Conservation (phyloP, 1,139 yeast species). For the Scheffersomyces segobiensis region DNA sequence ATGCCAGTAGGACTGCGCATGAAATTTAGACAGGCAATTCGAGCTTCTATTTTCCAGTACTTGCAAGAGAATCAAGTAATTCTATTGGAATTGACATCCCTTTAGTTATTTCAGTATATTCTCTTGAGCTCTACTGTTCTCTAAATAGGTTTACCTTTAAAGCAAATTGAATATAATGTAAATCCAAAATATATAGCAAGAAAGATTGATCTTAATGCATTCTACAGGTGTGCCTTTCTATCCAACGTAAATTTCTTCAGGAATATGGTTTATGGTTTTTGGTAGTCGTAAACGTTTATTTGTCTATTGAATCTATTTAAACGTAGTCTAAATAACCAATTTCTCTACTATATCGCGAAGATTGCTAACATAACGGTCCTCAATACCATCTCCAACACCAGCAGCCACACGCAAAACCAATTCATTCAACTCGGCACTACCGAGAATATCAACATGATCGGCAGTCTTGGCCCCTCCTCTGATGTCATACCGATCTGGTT, state of each 20-base stretch:
- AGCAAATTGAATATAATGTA: no score
- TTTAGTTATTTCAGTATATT: no score
- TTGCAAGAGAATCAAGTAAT: no score
- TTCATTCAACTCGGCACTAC: conserved; percentile 90
- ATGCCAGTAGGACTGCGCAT: neutral
- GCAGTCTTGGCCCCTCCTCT: conserved; percentile 98
- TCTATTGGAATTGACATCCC: neutral
- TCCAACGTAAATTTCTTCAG: no score
- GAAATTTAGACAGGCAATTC: neutral
- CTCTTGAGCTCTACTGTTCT: no score
- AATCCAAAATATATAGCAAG: no score
- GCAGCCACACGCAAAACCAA: conserved; percentile 77
- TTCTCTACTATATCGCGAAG: conserved; percentile 57
- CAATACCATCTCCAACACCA: conserved; percentile 70
- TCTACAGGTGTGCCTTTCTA: no score
- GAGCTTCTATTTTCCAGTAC: neutral
- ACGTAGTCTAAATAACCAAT: conserved; percentile 33
- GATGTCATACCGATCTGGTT: conserved; percentile 90
- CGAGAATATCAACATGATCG: conserved; percentile 94
- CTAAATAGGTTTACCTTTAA: no score
- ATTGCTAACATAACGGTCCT: conserved; percentile 59
- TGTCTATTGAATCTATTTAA: neutral
- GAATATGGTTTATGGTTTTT: no score
- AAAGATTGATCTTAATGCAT: no score
- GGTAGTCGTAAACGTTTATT: no score